Base-by-base conservation (phyloP, 768 basidiomycete species). In the Russula olivacea region DNA sequence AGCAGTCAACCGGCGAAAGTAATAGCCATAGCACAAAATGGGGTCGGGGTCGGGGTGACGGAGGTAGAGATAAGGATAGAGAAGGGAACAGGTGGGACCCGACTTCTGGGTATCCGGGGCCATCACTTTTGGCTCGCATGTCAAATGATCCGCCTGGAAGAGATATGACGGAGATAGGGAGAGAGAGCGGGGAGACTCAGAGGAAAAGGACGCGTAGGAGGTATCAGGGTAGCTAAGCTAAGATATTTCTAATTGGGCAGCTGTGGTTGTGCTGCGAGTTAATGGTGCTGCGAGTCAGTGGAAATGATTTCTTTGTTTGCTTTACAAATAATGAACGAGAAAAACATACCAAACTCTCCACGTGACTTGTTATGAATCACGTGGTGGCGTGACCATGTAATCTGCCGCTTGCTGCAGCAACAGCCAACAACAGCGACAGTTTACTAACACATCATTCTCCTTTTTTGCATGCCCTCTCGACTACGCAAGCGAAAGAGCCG, bases 61-160 rank as follows among this genome's bases (percentile, higher is more conserved):
- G 36, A 25, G 51, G 51, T n/a, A 43, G 45, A 36, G 57, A 63
- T 12, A 58, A 58, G 17, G 61, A 63, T 3, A 21, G 48, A 41
- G 63, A 64, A 19, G 34, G 30, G 40, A 64, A 59, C 23, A 59
- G 40, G 30, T 59, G 63, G 63, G 63, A 8, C 10, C 12, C 47
- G 4, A 30, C 21, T n/a, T 19, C 53, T 50, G 63, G 55, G 23
- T 55, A 59, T 28, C 63, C 38, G 38, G 48, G 58, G 14, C 63
- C 58, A n/a, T 55, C 63, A 30, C 58, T 64, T n/a, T 51, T 64
- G 40, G 63, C 63, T 55, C 63, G 63, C 6, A 64, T 64, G 12
- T 50, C 63, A 4, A 11, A 41, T 43, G 63, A 64, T 3, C 8
- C n/a, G 17, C 12, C 28, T 63, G 56, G 25, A 14, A 28, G 51